Evolutionary conservation across 225 moss, liverwort and hornwort genomes (phyloP).

Genomic region (Polytrichum formosum): DNA sequence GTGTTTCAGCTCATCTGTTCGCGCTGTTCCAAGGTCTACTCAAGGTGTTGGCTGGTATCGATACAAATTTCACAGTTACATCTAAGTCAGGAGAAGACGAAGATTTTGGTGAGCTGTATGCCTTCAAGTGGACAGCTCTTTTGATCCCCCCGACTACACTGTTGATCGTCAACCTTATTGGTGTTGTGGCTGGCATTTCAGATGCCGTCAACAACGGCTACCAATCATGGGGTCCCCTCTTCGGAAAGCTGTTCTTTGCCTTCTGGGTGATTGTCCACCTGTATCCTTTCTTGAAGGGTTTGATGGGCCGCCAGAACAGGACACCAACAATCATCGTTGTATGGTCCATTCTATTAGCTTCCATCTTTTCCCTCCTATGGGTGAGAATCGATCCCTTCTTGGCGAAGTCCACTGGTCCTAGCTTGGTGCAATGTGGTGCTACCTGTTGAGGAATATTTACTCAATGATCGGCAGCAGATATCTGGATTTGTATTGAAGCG

Average conservation of each 20-base stretch:
- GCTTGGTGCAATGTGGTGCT: constrained; percentile 71
- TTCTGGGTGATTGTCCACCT: constrained; percentile 99
- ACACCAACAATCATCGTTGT: constrained; percentile 92
- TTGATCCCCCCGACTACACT: constrained; percentile 88
- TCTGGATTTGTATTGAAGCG: background rate
- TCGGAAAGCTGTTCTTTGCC: constrained; percentile 96
- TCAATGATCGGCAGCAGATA: constrained; percentile 5
- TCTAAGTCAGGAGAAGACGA: constrained; percentile 85
- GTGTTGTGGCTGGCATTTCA: constrained; percentile 87
- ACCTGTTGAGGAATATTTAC: constrained; percentile 43
- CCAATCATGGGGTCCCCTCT: constrained; percentile 85
- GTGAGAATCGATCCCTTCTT: constrained; percentile 86
- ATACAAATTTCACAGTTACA: constrained; percentile 92
- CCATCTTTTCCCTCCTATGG: constrained; percentile 95
- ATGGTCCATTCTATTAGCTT: constrained; percentile 93
- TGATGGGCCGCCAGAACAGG: constrained; percentile 93
- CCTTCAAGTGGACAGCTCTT: constrained; percentile 84
- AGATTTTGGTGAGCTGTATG: constrained; percentile 75
- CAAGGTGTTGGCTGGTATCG: constrained; percentile 89
- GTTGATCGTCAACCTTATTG: constrained; percentile 79
- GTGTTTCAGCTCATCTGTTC: constrained; percentile 85
- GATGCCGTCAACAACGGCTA: constrained; percentile 96
- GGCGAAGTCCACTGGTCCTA: constrained; percentile 53
- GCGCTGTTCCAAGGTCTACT: constrained; percentile 91
- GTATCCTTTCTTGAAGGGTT: constrained; percentile 96